Evolutionary conservation across 306 rosid genomes (phyloP), one percentile per base, ranked within the genome.

Genomic region (Gillenia trifoliata): DNA sequence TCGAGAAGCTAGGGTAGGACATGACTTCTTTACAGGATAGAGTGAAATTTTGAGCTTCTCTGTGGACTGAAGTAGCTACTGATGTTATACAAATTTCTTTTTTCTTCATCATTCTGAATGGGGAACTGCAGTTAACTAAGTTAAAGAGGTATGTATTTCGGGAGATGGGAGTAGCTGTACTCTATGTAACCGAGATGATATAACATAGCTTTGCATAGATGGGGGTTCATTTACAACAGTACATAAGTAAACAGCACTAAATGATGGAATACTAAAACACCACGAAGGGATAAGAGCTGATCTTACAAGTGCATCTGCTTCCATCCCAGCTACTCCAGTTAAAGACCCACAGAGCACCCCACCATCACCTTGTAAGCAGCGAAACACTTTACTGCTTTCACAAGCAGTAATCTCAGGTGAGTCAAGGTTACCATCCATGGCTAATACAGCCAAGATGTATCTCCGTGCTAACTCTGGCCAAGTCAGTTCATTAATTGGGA

Each of bases 281-380:
- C 71, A 75, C 55, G 66, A 45, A 78, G 73, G 63, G 59, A 71
- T 56, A 71, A 76, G 72, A 60, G 65, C 47, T 25, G 64, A 57
- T 78, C 89, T 90, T 84, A 95, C 99, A 89, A 85, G 87, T 68
- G 99, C 99, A 89, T 95, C 99, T 61, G 98, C 97, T 85, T 95
- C 98, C 93, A 95, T 95, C 83, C 96, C 99, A 72, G 97, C 98
- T 85, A 95, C 93, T 70, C 98, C 99, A 72, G 93, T 61, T 71
- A 92, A 94, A 62, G 99, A 89, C 66, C 99, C 98, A 86, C 98
- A 95, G 66, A 95, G 98, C 93, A 95, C 88, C 50, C 99, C 99
- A 49, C 99, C 99, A 74, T 95, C 99, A 70, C 99, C 99, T 79
- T 89, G 90, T 82, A 95, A 88, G 84, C 97, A 95, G 66, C 97